Conservation (phyloP, 331 rosid genomes). For the Rhamnella rubrinervis region DNA sequence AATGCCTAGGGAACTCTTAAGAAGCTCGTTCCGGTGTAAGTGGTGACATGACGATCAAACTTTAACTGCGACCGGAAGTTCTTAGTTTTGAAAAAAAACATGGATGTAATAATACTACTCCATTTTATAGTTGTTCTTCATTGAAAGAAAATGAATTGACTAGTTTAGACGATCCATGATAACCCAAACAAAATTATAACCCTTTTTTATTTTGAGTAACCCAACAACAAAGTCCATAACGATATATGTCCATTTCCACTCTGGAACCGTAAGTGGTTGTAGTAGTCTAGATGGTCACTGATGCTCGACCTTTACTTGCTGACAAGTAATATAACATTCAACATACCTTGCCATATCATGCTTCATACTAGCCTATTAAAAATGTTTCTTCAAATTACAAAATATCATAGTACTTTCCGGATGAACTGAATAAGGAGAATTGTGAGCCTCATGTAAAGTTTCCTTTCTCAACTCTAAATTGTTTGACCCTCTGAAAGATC, state of each 20-base stretch:
- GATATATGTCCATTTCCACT: background rate
- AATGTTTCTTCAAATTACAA: no score
- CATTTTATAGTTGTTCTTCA: no score
- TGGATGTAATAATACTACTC: no score
- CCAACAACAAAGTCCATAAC: background rate
- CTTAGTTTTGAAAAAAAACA: no score
- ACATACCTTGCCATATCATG: no score
- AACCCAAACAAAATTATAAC: background rate
- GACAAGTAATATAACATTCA: background rate
- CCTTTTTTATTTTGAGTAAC: background rate
- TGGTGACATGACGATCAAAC: no score
- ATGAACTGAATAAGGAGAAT: background rate
- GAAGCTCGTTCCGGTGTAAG: no score
- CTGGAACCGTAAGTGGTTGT: background rate
- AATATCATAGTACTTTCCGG: background rate
- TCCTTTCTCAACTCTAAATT: background rate
- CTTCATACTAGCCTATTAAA: no score
- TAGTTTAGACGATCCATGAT: background rate
- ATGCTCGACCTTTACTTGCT: background rate
- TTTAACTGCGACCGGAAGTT: no score
- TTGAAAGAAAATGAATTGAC: background rate
- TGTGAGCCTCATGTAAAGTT: background rate
- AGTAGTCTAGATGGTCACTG: background rate
- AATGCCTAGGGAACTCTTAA: no score
- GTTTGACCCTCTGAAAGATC: background rate